Evolutionary conservation across 345 rosid genomes (phyloP).

Genomic region (Crucihimalaya himalaica): DNA sequence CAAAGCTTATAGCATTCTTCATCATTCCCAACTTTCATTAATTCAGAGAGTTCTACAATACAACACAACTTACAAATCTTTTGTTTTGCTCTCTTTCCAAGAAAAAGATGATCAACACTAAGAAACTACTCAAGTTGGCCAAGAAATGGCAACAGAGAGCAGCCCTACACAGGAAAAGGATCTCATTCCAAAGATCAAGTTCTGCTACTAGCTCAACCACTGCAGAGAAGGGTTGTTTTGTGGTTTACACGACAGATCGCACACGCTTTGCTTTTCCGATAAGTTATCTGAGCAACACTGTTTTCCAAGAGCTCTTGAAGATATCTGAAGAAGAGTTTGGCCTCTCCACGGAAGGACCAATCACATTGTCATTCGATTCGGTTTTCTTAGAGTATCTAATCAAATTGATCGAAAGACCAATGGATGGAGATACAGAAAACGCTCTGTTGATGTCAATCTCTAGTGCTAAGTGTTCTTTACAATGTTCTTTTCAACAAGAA

Average conservation of each 20-base stretch:
- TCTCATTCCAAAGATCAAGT: background rate
- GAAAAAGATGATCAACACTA: too few relatives aligned
- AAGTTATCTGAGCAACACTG: background rate
- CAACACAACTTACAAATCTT: background rate
- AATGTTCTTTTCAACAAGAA: too few relatives aligned
- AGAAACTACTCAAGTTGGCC: background rate
- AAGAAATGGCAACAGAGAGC: constrained; percentile 23
- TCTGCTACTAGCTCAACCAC: background rate
- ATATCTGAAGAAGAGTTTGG: background rate
- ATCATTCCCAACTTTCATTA: background rate
- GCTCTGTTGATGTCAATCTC: too few relatives aligned
- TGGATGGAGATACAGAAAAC: too few relatives aligned
- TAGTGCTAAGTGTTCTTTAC: too few relatives aligned
- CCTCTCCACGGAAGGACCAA: background rate
- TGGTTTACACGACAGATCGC: constrained; percentile 25
- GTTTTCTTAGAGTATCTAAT: background rate
- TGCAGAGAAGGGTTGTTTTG: constrained; percentile 27
- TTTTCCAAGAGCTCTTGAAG: background rate
- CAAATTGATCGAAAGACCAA: background rate
- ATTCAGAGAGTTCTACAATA: background rate
- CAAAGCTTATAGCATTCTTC: background rate
- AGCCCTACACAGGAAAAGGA: background rate
- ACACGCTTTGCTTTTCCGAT: background rate
- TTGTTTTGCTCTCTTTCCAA: too few relatives aligned
- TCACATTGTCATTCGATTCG: background rate